These are phyloP conservation scores for Xylaria castorea DNA, from an alignment of 495 filamentous ascomycete species.

Conservation along the genomic window DNA sequence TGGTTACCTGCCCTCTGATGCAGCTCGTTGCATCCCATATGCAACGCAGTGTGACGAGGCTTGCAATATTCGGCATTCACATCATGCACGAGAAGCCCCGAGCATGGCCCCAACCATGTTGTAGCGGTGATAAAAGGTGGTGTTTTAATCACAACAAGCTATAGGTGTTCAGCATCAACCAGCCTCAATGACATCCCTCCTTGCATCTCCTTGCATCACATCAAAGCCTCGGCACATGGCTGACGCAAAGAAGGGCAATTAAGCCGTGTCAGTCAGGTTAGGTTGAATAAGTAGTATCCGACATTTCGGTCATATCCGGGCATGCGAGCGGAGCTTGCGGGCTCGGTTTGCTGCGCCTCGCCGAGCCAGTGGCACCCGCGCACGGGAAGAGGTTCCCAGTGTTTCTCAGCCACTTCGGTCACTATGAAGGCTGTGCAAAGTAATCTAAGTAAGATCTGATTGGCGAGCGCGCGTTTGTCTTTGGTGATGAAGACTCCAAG, in stretches of 20 bases:
- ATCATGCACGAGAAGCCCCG: background rate
- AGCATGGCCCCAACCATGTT: background rate
- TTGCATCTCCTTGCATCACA: conserved; percentile 3
- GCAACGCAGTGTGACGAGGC: conserved; percentile 2
- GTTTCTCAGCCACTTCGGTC: background rate
- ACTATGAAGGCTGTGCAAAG: conserved; percentile 16
- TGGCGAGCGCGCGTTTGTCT: background rate
- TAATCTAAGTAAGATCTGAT: background rate
- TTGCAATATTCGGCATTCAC: background rate
- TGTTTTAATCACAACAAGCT: background rate
- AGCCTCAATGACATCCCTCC: background rate
- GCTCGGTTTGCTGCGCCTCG: conserved; percentile 23
- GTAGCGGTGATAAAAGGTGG: background rate
- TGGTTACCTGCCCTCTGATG: background rate
- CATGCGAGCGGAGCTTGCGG: conserved; percentile 17
- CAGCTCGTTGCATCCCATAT: background rate
- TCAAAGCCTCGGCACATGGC: background rate
- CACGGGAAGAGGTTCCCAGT: background rate
- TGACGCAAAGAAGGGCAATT: background rate
- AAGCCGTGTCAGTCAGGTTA: too few species aligned
- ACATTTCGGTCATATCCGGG: conserved; percentile 9
- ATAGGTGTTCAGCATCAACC: background rate
- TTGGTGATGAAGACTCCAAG: background rate
- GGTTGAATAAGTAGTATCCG: background rate
- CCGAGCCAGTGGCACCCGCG: conserved; percentile 3